A percentile compares a stretch with the other conserved stretches of the same genome.
Evolutionary conservation across 768 basidiomycete species (phyloP).

Genomic region (Albatrellus ellisii): DNA sequence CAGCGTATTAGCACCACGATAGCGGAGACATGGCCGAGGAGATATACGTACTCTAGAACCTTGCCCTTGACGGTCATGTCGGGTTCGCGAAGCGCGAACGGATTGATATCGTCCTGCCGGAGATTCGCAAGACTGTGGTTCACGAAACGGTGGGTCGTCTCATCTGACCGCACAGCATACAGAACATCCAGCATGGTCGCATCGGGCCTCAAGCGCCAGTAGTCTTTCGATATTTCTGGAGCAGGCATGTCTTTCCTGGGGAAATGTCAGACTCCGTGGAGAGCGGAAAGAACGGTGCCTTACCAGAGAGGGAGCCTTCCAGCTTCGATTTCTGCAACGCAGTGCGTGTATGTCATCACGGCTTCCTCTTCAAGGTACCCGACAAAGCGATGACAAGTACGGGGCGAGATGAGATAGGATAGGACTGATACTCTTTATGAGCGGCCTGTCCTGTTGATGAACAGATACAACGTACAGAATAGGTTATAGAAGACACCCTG

Average conservation of each 20-base stretch:
- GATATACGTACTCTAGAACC: conserved; percentile 39
- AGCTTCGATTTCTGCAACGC: conserved; percentile 72
- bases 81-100: conserved; percentile 82
- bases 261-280: background rate
- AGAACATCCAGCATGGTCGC: conserved; percentile 82
- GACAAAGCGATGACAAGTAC: conserved; percentile 81
- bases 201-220: conserved; percentile 69
- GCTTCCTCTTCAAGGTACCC: conserved; percentile 93
- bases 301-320: conserved; percentile 77
- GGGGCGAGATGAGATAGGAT: conserved; percentile 65
- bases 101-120: conserved; percentile 69
- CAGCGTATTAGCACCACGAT: conserved; percentile 18
- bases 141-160: conserved; percentile 87
- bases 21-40: background rate
- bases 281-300: conserved; percentile 4
- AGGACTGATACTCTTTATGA: conserved; percentile 32
- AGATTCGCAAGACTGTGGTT: conserved; percentile 94
- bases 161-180: conserved; percentile 87
- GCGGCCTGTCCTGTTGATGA: background rate
- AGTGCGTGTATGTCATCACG: conserved; percentile 78
- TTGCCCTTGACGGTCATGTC: conserved; percentile 75
- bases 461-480: conserved; percentile 48
- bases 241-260: conserved; percentile 57
- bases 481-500: conserved; percentile 88
- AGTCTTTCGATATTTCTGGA: conserved; percentile 87